Conservation (phyloP, 495 filamentous ascomycete species). For the Trypethelium eluteriae region DNA sequence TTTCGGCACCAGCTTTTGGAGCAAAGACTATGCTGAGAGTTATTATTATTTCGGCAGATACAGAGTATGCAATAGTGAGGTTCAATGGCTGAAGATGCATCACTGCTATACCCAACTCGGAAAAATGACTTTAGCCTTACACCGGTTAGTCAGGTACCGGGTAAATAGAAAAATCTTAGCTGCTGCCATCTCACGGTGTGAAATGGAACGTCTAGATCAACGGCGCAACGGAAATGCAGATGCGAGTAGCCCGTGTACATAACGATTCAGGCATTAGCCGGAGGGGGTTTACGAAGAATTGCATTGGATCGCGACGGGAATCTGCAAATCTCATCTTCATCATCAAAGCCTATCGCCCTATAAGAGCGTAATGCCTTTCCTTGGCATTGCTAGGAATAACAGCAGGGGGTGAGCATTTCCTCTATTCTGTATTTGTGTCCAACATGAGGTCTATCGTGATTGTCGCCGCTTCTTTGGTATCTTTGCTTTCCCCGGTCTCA, state of each 20-base stretch:
- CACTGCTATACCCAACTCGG: background rate
- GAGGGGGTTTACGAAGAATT: background rate
- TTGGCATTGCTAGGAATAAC: background rate
- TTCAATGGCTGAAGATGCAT: background rate
- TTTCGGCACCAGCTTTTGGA: no score
- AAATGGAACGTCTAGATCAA: background rate
- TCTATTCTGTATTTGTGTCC: background rate
- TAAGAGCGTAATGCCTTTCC: conserved; percentile 4
- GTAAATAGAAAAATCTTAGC: background rate
- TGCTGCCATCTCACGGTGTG: background rate
- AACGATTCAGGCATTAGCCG: background rate
- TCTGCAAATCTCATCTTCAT: background rate
- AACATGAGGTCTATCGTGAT: background rate
- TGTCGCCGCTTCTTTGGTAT: background rate
- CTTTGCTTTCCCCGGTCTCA: background rate
- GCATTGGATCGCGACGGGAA: background rate
- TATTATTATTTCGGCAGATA: no score
- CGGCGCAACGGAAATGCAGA: background rate
- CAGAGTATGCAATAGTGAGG: no score
- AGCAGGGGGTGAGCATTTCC: background rate
- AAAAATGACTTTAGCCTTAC: background rate
- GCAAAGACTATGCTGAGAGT: no score
- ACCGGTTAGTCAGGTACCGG: conserved; percentile 4
- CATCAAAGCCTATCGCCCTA: background rate
- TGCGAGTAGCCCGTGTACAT: no score